phyloP scores from a whole-genome alignment of 257 asterid genomes.

The Petunia axillaris region DNA sequence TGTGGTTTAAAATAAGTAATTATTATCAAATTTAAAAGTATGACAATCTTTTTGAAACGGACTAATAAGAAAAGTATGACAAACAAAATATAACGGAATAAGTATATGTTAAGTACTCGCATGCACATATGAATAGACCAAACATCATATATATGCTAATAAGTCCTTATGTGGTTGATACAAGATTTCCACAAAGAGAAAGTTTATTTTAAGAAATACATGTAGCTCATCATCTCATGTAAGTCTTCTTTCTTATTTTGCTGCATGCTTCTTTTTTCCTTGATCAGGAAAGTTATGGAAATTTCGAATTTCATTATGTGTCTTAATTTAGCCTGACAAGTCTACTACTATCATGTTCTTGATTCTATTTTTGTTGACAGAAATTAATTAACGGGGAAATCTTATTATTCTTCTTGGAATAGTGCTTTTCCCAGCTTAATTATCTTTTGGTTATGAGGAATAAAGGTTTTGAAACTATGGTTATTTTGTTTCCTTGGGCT shows the following conservation, averaged over 20 bases:
- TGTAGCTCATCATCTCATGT: no score
- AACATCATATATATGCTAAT: no score
- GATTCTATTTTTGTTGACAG: not conserved
- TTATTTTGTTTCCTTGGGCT: no score
- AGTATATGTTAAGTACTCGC: no score
- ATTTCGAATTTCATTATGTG: not conserved
- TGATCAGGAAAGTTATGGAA: not conserved
- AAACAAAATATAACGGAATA: no score
- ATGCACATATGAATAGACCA: constrained; percentile 17
- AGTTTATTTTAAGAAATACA: no score
- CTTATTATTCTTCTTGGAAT: not conserved
- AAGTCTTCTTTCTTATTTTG: constrained; percentile 6
- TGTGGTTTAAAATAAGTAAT: no score
- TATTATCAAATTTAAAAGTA: no score
- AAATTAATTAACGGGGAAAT: not conserved
- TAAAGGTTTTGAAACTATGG: not conserved
- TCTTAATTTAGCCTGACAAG: not conserved
- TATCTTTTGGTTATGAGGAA: not conserved
- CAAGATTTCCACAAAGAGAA: constrained; percentile 25
- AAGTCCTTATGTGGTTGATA: constrained; percentile 12
- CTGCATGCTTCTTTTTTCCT: not conserved
- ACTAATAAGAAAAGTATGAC: no score
- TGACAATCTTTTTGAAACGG: no score
- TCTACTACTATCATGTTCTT: not conserved
- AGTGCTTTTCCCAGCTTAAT: not conserved